Evolutionary conservation across 371 early-diverging fungal genomes (phyloP).

Genomic region (Apophysomyces variabilis): DNA sequence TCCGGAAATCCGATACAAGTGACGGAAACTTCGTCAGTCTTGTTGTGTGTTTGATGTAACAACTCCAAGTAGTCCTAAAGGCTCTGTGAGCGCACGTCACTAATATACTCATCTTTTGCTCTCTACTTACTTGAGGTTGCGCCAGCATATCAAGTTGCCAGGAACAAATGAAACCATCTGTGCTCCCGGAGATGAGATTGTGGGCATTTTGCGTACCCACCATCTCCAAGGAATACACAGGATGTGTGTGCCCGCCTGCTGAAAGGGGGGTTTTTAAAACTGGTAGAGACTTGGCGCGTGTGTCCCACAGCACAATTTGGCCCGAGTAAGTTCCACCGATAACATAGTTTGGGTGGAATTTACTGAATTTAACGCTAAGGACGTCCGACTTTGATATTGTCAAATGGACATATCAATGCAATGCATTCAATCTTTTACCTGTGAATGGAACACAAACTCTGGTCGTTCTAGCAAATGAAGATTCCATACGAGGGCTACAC

Average conservation of each 20-base stretch:
- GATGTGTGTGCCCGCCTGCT: conserved; percentile 95
- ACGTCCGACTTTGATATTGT: conserved; percentile 80
- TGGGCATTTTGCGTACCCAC: conserved; percentile 96
- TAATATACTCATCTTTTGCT: neutral
- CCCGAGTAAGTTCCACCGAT: conserved; percentile 97
- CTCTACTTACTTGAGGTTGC: conserved; percentile 73
- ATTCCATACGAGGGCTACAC: conserved; percentile 94
- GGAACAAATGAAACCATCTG: conserved; percentile 93
- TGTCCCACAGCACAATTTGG: conserved; percentile 97
- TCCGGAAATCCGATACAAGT: conserved; percentile 90
- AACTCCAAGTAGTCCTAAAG: conserved; percentile 79
- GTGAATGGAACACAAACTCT: conserved; percentile 93
- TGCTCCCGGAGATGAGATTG: conserved; percentile 87
- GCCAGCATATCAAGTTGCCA: conserved; percentile 98
- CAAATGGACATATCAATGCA: neutral
- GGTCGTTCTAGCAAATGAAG: conserved; percentile 85
- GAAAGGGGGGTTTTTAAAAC: conserved; percentile 89
- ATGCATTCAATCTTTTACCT: conserved; percentile 42
- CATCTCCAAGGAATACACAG: conserved; percentile 86
- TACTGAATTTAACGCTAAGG: conserved; percentile 85
- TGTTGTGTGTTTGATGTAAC: conserved; percentile 73
- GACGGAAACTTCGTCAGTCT: conserved; percentile 92
- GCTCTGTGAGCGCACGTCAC: neutral
- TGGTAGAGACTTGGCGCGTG: conserved; percentile 83
- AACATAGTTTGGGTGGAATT: conserved; percentile 88